Evolutionary conservation across 176 grass and related monocot species (phyloP).

Genomic region (Raddia distichophylla): DNA sequence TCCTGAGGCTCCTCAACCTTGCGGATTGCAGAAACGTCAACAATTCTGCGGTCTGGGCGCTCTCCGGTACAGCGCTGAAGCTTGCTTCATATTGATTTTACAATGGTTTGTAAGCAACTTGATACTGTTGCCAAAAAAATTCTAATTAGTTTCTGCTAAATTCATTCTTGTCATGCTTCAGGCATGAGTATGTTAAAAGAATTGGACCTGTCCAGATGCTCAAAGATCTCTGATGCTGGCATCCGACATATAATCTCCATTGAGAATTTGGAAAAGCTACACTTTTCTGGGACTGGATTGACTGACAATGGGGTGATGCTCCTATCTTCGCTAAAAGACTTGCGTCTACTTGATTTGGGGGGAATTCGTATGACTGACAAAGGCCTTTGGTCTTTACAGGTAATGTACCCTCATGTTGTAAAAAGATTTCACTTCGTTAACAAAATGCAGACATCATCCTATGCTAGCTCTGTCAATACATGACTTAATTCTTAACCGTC

Average conservation of each 20-base stretch:
- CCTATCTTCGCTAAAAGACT: slow-evolving; percentile 63
- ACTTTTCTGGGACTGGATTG: slow-evolving; percentile 65
- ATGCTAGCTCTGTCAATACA: neutral
- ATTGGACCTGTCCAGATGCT: slow-evolving; percentile 81
- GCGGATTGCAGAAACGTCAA: slow-evolving; percentile 73
- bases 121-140: neutral
- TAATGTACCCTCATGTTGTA: slow-evolving; percentile 24
- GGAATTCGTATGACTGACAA: slow-evolving; percentile 69
- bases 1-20: slow-evolving; percentile 58
- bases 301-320: slow-evolving; percentile 72
- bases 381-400: slow-evolving; percentile 68
- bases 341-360: slow-evolving; percentile 71
- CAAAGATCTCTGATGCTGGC: slow-evolving; percentile 71
- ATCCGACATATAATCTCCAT: slow-evolving; percentile 80
- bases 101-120: neutral
- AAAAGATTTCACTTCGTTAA: neutral
- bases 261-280: slow-evolving; percentile 73
- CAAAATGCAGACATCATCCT: neutral
- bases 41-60: slow-evolving; percentile 61
- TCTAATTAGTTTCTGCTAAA: neutral
- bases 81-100: neutral
- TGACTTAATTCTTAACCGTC: neutral
- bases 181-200: slow-evolving; percentile 78
- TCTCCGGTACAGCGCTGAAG: slow-evolving; percentile 53
- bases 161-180: slow-evolving; percentile 29